Conservation (phyloP, 1,284 basidiomycete genomes). For the Cutaneotrichosporon daszewskae region DNA sequence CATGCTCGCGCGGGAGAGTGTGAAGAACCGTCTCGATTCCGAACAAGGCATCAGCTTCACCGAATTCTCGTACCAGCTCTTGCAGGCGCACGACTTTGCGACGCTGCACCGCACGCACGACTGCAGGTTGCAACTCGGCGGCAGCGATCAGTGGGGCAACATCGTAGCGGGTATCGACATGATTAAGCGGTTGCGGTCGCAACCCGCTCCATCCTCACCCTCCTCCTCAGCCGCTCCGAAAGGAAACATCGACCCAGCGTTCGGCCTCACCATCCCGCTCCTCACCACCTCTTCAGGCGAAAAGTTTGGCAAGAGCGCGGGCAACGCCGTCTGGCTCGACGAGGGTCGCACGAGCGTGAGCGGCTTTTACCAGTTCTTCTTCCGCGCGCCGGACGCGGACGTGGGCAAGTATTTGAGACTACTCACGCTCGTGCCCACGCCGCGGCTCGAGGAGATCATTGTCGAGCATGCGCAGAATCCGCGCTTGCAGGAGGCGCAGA, state of each 20-base stretch:
- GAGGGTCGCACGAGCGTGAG: constrained; percentile 67
- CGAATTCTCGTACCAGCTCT: constrained; percentile 93
- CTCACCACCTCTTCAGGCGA: constrained; percentile 82
- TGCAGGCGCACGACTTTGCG: constrained; percentile 94
- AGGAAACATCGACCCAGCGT: constrained; percentile 58
- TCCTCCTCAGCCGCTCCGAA: constrained; percentile 16
- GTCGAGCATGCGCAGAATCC: constrained; percentile 57
- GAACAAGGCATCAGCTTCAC: constrained; percentile 85
- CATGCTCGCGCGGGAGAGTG: constrained; percentile 90
- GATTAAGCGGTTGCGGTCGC: constrained; percentile 55
- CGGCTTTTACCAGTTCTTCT: constrained; percentile 93
- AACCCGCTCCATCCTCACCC: no score
- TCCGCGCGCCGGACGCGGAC: constrained; percentile 73
- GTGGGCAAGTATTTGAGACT: constrained; percentile 73
- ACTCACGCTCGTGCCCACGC: constrained; percentile 70
- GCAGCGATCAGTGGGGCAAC: constrained; percentile 99
- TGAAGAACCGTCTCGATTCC: constrained; percentile 65
- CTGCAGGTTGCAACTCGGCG: constrained; percentile 88
- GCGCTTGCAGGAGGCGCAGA: constrained; percentile 65
- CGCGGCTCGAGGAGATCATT: constrained; percentile 59
- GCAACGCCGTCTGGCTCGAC: constrained; percentile 92
- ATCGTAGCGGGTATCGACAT: constrained; percentile 88
- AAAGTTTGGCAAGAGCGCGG: constrained; percentile 96
- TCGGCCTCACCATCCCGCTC: constrained; percentile 88
- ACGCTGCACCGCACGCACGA: constrained; percentile 60